Evolutionary conservation across 768 basidiomycete genomes (phyloP), one percentile per base, ranked within the genome.

Genomic region (Infundibulicybe gibba): DNA sequence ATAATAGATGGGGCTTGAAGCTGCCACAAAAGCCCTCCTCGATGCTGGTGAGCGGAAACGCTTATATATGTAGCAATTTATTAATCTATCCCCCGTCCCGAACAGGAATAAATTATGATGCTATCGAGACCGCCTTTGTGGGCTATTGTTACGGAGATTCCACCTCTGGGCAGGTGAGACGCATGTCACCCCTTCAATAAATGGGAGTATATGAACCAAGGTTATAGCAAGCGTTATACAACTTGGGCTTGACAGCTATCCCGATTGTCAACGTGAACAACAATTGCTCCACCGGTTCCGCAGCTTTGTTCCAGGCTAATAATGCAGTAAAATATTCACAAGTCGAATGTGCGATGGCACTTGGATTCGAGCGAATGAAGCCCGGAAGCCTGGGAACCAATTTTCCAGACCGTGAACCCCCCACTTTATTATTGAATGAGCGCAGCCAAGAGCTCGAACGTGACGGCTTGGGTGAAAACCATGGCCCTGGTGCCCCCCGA

Each of bases 261-360:
- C 90, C 90, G 0, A 83, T 93, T 57, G 76, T 85, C 42, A 93
- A 92, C 55, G 87, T 92, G 37, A 91, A 90, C 70, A 92, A 92
- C 66, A 89, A 89, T 63, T 91, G 90, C 57, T 84, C 89, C 3
- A 90, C 90, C 0, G 90, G 89, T 3, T 85, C 84, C 42, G 76
- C 86, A 0, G 89, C 91, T 5, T 71, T 93, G 16, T 88, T 77
- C 61, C 77, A 86, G 40, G 87, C 85, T 6, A 85, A 85, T 53
- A 81, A 75, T 17, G 73, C 78, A 8, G 80, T 93, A 39, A 87
- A 83, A 60, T 76, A 75, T 34, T 85, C 85, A 12, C 73, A 83
- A 46, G 79, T 70, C 2, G 83, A 88, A 45, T 91, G 90, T 59
- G 79, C 84, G 1, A 69, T 94, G 16, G 90, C 91, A 0, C 79